These are phyloP conservation scores for Dissoconium aciculare DNA, from an alignment of 2,329 filamentous ascomycete genomes.

Conservation along the genomic window DNA sequence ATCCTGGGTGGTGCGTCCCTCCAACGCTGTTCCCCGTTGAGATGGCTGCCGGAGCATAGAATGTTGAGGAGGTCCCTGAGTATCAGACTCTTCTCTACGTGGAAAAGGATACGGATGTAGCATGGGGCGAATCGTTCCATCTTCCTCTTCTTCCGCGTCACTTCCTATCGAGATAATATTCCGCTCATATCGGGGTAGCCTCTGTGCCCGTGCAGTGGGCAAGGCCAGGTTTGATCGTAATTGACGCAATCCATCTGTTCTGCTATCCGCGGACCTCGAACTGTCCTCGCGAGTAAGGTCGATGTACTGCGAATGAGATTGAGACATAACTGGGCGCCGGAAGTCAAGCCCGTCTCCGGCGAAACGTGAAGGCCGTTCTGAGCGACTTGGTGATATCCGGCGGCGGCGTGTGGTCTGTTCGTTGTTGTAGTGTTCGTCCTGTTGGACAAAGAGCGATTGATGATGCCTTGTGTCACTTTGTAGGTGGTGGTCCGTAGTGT, in stretches of 20 bases:
- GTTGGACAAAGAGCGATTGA: constrained; percentile 18
- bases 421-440: constrained; percentile 18
- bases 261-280: constrained; percentile 3
- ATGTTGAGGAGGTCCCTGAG: constrained; percentile 8
- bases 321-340: constrained; percentile 35
- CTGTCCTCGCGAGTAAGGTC: constrained; percentile 24
- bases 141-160: constrained; percentile 10
- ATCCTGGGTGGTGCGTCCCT: neutral
- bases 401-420: constrained; percentile 21
- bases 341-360: constrained; percentile 42
- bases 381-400: constrained; percentile 14
- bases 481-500: too few relatives aligned
- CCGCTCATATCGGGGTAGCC: constrained; percentile 28
- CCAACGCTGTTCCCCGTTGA: neutral
- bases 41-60: constrained; percentile 8
- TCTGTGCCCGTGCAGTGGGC: constrained; percentile 19
- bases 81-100: neutral
- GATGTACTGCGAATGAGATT: constrained; percentile 13
- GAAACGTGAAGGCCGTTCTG: constrained; percentile 23
- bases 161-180: constrained; percentile 29
- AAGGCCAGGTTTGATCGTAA: constrained; percentile 2
- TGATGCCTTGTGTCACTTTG: too few relatives aligned
- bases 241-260: neutral
- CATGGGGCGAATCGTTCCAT: neutral
- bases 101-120: too few relatives aligned